Conservation (phyloP, 1,284 basidiomycete species). For the Lignosus rhinocerotis region DNA sequence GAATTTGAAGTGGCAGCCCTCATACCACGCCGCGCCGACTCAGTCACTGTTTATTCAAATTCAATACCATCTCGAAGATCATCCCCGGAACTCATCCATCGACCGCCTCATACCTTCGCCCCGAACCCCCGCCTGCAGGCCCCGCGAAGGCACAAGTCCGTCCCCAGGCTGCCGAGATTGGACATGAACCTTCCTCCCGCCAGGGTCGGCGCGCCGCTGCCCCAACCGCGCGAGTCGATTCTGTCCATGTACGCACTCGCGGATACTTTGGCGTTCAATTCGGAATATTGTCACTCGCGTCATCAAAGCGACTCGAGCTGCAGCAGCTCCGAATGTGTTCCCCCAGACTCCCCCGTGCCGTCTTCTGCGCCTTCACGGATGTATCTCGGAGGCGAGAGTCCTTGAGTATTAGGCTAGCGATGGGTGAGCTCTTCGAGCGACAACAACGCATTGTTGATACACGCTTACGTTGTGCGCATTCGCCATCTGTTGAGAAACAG, state of each 20-base stretch:
- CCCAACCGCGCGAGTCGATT: neutral
- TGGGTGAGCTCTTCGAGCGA: no score
- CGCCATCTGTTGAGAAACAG: no score
- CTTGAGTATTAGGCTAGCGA: neutral
- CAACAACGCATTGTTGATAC: no score
- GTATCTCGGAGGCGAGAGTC: neutral
- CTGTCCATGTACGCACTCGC: neutral
- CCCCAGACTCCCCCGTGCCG: neutral
- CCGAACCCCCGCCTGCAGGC: neutral
- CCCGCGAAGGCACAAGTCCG: neutral
- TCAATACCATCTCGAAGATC: neutral
- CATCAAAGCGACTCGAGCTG: neutral
- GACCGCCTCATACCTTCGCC: neutral
- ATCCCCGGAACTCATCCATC: neutral
- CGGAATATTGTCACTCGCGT: neutral
- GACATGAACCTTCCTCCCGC: neutral
- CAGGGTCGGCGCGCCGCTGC: neutral
- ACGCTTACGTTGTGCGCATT: no score
- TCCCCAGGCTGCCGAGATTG: neutral
- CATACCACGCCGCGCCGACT: neutral
- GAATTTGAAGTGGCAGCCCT: neutral
- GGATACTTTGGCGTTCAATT: neutral
- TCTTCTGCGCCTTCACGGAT: neutral
- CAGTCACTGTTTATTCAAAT: neutral
- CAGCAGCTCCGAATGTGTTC: neutral